Evolutionary conservation across 345 rosid genomes (phyloP).

Genomic region (Eucalyptus globulus): DNA sequence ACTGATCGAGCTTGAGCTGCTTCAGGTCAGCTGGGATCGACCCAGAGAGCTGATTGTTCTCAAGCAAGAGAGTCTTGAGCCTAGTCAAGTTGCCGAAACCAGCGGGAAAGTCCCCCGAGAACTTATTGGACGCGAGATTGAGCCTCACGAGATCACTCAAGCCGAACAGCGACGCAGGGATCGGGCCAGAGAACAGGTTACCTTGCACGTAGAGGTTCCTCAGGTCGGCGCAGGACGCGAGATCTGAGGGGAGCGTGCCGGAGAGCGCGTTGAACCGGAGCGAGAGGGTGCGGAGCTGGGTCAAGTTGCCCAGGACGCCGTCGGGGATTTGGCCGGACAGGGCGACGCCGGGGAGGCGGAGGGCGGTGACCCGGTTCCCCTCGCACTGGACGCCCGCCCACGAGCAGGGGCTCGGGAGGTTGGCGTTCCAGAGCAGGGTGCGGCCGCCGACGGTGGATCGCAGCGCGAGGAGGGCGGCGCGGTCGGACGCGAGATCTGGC

Average conservation of each 20-base stretch:
- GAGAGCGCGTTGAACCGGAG: constrained; percentile 28
- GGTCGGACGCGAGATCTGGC: constrained; percentile 30
- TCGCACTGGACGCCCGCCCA: constrained; percentile 29
- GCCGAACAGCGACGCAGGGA: constrained; percentile 26
- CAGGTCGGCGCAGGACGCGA: constrained; percentile 12
- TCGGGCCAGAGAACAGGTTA: constrained; percentile 24
- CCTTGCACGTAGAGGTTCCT: constrained; percentile 35
- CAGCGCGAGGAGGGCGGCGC: constrained; percentile 24
- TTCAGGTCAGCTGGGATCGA: constrained; percentile 31
- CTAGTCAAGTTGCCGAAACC: constrained; percentile 60
- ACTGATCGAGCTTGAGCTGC: constrained; percentile 18
- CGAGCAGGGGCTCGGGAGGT: constrained; percentile 15
- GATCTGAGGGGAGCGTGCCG: constrained; percentile 33
- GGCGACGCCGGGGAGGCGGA: constrained; percentile 25
- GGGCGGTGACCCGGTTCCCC: constrained; percentile 8
- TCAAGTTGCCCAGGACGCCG: constrained; percentile 23
- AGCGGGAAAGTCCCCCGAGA: constrained; percentile 53
- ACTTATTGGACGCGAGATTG: constrained; percentile 57
- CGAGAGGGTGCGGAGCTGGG: constrained; percentile 25
- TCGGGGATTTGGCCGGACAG: constrained; percentile 19
- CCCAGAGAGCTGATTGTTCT: constrained; percentile 62
- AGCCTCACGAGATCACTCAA: constrained; percentile 54
- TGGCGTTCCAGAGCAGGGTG: constrained; percentile 25
- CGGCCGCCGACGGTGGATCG: constrained; percentile 33
- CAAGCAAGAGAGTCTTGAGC: constrained; percentile 58